Base-by-base conservation (phyloP, 768 basidiomycete genomes). In the Lentinula lateritia region DNA sequence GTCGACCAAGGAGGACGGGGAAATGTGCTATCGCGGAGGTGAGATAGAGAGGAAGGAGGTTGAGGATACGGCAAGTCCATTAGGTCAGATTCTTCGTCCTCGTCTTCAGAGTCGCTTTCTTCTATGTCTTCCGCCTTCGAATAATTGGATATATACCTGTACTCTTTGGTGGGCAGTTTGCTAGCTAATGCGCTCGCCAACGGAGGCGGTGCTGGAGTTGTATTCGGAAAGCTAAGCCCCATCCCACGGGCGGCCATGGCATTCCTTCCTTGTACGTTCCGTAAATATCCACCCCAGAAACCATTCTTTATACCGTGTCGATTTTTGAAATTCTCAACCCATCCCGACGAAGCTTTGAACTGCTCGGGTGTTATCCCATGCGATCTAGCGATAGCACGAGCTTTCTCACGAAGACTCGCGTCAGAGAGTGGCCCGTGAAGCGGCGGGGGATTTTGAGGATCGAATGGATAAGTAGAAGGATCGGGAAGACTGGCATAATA, bases 341-440 rank as follows among this genome's bases (percentile, higher is more conserved):
- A 95, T 4, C 92, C 92, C 9, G 89, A 86, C 69, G 88, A 91
- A n/a, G 90, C 93, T 74, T 94, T 95, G 83, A 95, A 95, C 71
- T 83, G 82, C 61, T 90, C 88, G 62, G 86, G 82, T 52, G 79
- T 70, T 63, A 89, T 84, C 56, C 80, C 76, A 55, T 86, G 79
- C 6, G 62, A 68, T 45, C 73, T 70, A 1, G 81, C 83, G 57
- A 84, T 73, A 61, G 78, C 75, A 56, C 77, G 78, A 35, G 86
- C 86, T 68, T 83, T 80, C 18, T 74, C 73, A 57, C 81, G 80
- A 54, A 60, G 78, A 56, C 80, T 72, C 6, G 83, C 78, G 72
- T 96, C 93, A 36, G 84, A 85, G 62, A 93, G 82, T 64, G 35
- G 68, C 69, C 63, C 93, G 82, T 64, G 35, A 66, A 71, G 56